phyloP scores from a whole-genome alignment of 176 grass and related monocot genomes.

The Saccharum spontaneum region DNA sequence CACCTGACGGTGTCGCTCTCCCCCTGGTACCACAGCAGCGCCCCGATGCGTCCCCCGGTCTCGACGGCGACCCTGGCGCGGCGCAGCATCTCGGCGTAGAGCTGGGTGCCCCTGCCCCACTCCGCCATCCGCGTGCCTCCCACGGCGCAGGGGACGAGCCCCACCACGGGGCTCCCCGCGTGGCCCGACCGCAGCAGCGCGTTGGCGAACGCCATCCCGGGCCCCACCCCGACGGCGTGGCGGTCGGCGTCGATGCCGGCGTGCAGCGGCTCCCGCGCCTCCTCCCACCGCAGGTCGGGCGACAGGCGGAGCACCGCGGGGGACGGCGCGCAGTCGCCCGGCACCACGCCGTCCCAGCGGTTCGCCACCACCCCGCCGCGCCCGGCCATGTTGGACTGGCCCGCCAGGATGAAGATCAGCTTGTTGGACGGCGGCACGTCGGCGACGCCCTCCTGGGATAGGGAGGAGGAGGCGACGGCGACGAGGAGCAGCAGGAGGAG shows the following conservation, averaged over 20 bases:
- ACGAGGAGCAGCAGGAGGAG: conserved; percentile 16
- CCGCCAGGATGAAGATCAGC: conserved; percentile 73
- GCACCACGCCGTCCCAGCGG: conserved; percentile 61
- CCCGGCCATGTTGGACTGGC: conserved; percentile 93
- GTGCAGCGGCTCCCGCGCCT: conserved; percentile 76
- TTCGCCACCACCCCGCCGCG: conserved; percentile 57
- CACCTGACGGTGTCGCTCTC: conserved; percentile 81
- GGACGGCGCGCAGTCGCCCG: conserved; percentile 42
- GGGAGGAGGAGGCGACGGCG: background rate
- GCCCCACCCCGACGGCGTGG: conserved; percentile 74
- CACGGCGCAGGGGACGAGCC: conserved; percentile 80
- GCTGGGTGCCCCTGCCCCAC: conserved; percentile 50
- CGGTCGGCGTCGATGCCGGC: conserved; percentile 65
- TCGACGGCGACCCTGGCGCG: conserved; percentile 46
- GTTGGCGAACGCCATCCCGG: conserved; percentile 78
- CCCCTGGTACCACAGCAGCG: conserved; percentile 92
- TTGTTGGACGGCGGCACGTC: conserved; percentile 38
- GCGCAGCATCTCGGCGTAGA: conserved; percentile 59
- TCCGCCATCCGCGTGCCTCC: conserved; percentile 71
- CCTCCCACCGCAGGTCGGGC: conserved; percentile 51
- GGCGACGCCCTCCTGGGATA: background rate
- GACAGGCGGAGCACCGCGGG: conserved; percentile 55
- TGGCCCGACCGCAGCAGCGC: conserved; percentile 41
- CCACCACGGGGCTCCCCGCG: background rate
- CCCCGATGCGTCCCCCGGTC: conserved; percentile 56